phyloP scores from a whole-genome alignment of 306 rosid genomes.

The Alnus glutinosa region DNA sequence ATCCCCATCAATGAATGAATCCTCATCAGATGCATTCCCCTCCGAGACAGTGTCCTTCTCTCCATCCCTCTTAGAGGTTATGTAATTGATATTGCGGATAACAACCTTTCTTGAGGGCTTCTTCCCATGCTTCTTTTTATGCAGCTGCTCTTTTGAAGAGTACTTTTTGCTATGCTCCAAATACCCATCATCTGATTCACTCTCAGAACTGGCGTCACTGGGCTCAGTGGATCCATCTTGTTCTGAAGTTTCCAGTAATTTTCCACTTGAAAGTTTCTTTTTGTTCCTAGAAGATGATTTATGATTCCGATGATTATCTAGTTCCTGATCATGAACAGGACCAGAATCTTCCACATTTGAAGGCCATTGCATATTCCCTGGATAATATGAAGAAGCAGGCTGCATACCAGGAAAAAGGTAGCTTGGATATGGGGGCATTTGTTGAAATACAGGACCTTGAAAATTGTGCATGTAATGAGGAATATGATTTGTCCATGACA shows the following conservation, averaged over 20 bases:
- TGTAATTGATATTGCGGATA: conserved; percentile 94
- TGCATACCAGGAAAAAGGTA: conserved; percentile 86
- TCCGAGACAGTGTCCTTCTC: conserved; percentile 66
- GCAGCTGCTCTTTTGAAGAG: conserved; percentile 41
- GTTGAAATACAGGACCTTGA: conserved; percentile 78
- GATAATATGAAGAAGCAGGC: conserved; percentile 71
- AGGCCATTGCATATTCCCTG: conserved; percentile 89
- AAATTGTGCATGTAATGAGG: conserved; percentile 81
- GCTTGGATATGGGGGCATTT: conserved; percentile 83
- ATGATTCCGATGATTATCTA: conserved; percentile 39
- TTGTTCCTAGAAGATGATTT: conserved; percentile 56
- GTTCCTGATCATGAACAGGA: conserved; percentile 50
- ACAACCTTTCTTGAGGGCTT: conserved; percentile 88
- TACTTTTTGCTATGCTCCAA: conserved; percentile 44
- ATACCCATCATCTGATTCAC: conserved; percentile 62
- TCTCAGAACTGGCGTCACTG: conserved; percentile 63
- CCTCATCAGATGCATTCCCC: conserved; percentile 63
- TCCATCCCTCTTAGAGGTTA: conserved; percentile 80
- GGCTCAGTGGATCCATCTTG: conserved; percentile 53
- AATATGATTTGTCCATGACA: conserved; percentile 73
- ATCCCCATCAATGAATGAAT: conserved; percentile 63
- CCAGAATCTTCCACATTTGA: conserved; percentile 62
- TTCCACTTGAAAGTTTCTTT: conserved; percentile 61
- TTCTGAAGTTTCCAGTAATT: conserved; percentile 50
- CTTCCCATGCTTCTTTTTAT: conserved; percentile 62